Evolutionary conservation across 345 rosid species (phyloP), one percentile per base, ranked within the genome.

Genomic region (Geranium rotundifolium): DNA sequence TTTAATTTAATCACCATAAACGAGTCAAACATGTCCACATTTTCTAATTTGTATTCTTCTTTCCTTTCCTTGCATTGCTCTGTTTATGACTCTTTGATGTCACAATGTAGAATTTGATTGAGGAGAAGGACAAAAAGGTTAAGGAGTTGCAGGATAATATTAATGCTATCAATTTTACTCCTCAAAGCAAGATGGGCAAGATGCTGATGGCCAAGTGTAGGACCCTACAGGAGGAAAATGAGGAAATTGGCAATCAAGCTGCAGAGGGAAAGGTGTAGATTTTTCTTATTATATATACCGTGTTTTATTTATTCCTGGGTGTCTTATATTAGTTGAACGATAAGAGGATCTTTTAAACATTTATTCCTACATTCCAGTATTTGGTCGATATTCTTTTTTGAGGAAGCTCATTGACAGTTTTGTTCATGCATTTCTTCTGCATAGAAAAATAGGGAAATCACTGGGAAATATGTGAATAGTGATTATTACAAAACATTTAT

Each of bases 191-290:
- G 82, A 88, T 77, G 89, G 99, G 99, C 18, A 90, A 77, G 79
- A 83, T 91, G 91, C 84, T 95, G 70, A 85, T 95, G 95, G 89
- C 90, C 17, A 95, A 95, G 71, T 90, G 97, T 68, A 85, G 81
- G 75, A 90, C 99, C 56, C 69, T 88, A 72, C 92, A 82, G 72
- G 99, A 90, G 76, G 99, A 95, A 82, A 95, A 95, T 67, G 96
- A 90, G 71, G 99, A 95, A 79, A 88, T 95, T 68, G 99, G 97
- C 65, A 82, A 79, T 68, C 95, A 88, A 80, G 96, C 96, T 63
- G 80, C 93, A 55, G 99, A 90, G 79, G 99, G 99, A 75, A 89
- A 88, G 96, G 97, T 90, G 74, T 31, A 57, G 63, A 23, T 23
- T 19, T 58, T 60, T 30, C 50, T 12, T 54, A 15, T 34, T 61